Conservation (phyloP, 495 filamentous ascomycete genomes). For the Pyrenula massariospora region DNA sequence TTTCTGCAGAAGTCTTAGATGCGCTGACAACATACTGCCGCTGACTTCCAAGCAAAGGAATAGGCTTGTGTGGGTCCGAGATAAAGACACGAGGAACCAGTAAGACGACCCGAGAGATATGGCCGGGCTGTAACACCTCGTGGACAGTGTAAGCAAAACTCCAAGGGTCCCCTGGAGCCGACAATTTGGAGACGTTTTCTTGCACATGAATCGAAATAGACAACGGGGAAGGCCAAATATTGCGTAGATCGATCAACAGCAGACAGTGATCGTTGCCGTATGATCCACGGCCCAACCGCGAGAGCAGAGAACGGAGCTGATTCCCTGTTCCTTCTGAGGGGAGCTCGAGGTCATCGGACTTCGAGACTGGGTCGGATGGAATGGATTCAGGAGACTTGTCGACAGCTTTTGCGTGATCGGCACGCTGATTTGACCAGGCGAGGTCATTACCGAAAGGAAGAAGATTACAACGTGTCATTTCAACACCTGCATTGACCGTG, state of each 20-base stretch:
- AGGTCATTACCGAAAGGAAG: slow-evolving; percentile 54
- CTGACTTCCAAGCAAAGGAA: slow-evolving; percentile 61
- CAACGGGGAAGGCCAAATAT: slow-evolving; percentile 73
- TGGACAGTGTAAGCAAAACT: slow-evolving; percentile 30
- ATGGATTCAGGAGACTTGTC: not conserved
- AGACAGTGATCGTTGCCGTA: slow-evolving; percentile 59
- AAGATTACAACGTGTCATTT: slow-evolving; percentile 67
- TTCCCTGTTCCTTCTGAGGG: slow-evolving; percentile 11
- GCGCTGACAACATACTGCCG: slow-evolving; percentile 84
- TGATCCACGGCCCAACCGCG: slow-evolving; percentile 23
- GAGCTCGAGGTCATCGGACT: not conserved
- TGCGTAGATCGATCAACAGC: slow-evolving; percentile 72
- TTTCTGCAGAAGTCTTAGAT: slow-evolving; percentile 63
- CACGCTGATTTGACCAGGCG: slow-evolving; percentile 32
- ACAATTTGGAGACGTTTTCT: slow-evolving; percentile 13
- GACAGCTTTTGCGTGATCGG: not conserved
- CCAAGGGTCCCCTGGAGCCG: slow-evolving; percentile 2
- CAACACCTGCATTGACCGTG: slow-evolving; percentile 83
- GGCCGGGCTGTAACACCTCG: slow-evolving; percentile 63
- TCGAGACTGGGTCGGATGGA: not conserved
- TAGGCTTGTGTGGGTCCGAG: slow-evolving; percentile 60
- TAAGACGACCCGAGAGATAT: slow-evolving; percentile 64
- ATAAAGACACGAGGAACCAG: slow-evolving; percentile 68
- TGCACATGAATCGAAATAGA: slow-evolving; percentile 42
- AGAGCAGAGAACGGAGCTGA: slow-evolving; percentile 27